Evolutionary conservation across 78 protist genomes (phyloP), one percentile per base, ranked within the genome.

Genomic region (Diacronema lutheri): DNA sequence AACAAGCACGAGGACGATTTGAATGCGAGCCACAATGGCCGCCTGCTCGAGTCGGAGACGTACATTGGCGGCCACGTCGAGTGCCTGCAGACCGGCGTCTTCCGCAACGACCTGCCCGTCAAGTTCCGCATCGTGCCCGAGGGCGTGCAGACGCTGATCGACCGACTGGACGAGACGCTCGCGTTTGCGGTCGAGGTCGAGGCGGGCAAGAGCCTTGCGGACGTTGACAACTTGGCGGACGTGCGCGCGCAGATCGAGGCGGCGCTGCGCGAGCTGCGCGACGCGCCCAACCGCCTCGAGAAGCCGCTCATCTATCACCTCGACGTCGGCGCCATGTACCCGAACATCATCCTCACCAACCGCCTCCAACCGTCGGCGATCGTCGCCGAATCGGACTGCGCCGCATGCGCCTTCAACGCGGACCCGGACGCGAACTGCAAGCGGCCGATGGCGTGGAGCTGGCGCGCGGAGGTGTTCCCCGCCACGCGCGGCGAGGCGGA

Each of bases 271-370:
- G 90, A 16, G 2, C 88, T 98, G 29, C 38, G 84, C 16, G 94
- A 86, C 25, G 13, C 20, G 6, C 98, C 97, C 14, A 2, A 0
- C 11, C 90, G 96, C 10, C 4, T 9, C 6, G 96, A 95, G 65
- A 20, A 33, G 0, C 99, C 99, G 37, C 40, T 91, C 44, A 98
- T 99, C 76, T 96, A 95, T 69, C 99, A 99, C 83, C 66, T 99
- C 56, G 99, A 99, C 84, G 99, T 99, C 0, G 92, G 91, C 14
- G 99, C 99, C 11, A 99, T 99, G 99, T 99, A 99, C 90, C 99
- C 99, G 40, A 99, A 99, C 93, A 99, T 99, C 91, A 99, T 99
- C 76, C 86, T 99, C 57, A 99, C 99, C 23, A 99, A 99, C 80
- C 91, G 99, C 21, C 95, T 99, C 16, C 99, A 98, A 85, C 99